Conservation (phyloP, 257 asterid genomes). For the Gentiana straminea region DNA sequence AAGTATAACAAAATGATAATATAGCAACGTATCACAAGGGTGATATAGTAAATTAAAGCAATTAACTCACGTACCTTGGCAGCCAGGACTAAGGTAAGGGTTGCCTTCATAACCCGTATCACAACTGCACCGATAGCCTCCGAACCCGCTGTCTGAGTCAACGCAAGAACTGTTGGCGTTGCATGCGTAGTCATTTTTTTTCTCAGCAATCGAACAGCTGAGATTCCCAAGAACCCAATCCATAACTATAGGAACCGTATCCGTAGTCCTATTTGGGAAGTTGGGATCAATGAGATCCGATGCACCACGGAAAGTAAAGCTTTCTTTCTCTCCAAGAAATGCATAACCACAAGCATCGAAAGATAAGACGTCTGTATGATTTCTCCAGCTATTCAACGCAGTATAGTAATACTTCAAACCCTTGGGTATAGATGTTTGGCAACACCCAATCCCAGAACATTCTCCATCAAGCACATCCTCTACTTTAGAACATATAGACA, state of each 20-base stretch:
- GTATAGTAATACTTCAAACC: conserved; percentile 2
- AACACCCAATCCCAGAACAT: conserved; percentile 14
- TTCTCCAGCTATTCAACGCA: background rate
- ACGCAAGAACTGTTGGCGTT: conserved; percentile 36
- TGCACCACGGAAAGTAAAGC: conserved; percentile 6
- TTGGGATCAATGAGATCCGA: background rate
- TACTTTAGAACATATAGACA: background rate
- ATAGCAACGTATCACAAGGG: too few species aligned
- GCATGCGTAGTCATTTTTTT: conserved; percentile 18
- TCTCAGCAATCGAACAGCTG: conserved; percentile 7
- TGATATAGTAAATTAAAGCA: background rate
- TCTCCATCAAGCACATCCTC: conserved; percentile 1
- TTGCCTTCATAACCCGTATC: conserved; percentile 48
- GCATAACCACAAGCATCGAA: conserved; percentile 12
- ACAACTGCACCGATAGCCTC: conserved; percentile 61
- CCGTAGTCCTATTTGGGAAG: background rate
- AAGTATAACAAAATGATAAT: too few species aligned
- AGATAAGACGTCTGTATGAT: background rate
- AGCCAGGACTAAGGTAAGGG: conserved; percentile 58
- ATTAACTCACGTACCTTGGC: conserved; percentile 46
- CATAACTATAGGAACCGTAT: conserved; percentile 6
- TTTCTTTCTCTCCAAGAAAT: conserved; percentile 11
- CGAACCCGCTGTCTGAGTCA: conserved; percentile 29
- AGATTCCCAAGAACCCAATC: conserved; percentile 14
- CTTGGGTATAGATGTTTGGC: conserved; percentile 9